Percentiles rank a stretch among this genome's conserved stretches.
These are phyloP conservation scores for Hypoxylon sp. DNA, from an alignment of 2,329 filamentous ascomycete genomes.

Conservation along the genomic window DNA sequence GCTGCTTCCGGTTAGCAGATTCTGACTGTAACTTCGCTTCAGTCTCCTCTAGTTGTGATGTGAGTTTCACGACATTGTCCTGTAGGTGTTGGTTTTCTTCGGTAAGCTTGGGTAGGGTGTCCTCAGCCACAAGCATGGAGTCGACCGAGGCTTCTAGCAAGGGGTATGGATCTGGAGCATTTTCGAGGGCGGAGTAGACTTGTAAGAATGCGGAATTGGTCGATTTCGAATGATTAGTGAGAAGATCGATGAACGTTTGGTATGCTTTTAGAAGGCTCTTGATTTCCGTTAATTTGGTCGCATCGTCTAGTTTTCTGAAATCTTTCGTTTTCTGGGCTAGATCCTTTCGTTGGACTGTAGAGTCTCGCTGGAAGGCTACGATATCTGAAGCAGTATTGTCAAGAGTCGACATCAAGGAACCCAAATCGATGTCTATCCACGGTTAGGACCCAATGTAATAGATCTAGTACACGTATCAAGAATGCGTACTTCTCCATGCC, in stretches of 20 bases:
- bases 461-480: constrained; percentile 23
- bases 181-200: constrained; percentile 91
- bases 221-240: constrained; percentile 95
- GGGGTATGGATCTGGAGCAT: constrained; percentile 96
- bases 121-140: constrained; percentile 90
- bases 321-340: constrained; percentile 99
- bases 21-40: constrained; percentile 87
- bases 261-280: constrained; percentile 95
- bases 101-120: constrained; percentile 90
- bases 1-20: constrained; percentile 76
- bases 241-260: constrained; percentile 95
- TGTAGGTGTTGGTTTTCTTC: constrained; percentile 92
- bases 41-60: constrained; percentile 84
- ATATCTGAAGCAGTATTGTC: constrained; percentile 97
- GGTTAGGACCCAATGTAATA: constrained; percentile 43
- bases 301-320: constrained; percentile 91
- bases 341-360: constrained; percentile 96
- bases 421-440: constrained; percentile 84
- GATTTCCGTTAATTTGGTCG: constrained; percentile 87
- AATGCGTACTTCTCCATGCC: constrained; percentile 87
- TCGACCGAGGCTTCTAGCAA: constrained; percentile 97
- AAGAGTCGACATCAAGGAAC: constrained; percentile 84
- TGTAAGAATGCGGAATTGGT: constrained; percentile 95
- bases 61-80: constrained; percentile 80
- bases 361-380: constrained; percentile 91